These are phyloP conservation scores for Colletotrichum acutatum DNA, from an alignment of 2,329 filamentous ascomycete species.

Conservation along the genomic window DNA sequence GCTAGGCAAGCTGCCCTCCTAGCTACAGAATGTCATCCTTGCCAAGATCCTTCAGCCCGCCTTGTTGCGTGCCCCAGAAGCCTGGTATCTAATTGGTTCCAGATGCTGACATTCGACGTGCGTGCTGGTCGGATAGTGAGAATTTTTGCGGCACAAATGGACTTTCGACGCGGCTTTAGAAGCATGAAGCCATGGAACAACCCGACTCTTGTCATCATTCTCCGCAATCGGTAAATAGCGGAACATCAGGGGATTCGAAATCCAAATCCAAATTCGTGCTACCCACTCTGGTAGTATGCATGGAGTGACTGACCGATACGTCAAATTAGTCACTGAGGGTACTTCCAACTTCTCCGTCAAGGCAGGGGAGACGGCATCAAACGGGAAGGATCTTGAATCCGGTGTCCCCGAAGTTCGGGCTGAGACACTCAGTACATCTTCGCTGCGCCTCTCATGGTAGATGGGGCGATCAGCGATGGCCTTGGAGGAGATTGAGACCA, in stretches of 20 bases:
- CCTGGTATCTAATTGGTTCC: neutral
- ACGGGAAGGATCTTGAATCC: neutral
- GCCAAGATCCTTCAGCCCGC: neutral
- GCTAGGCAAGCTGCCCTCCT: neutral
- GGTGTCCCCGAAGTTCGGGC: neutral
- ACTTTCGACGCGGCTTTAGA: neutral
- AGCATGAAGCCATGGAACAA: neutral
- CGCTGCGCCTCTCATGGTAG: too few relatives aligned
- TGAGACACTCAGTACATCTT: neutral
- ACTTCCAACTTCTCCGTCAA: neutral
- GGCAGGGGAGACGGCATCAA: neutral
- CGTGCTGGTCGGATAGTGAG: too few relatives aligned
- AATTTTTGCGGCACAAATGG: neutral
- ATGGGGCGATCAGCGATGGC: neutral
- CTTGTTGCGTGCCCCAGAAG: neutral
- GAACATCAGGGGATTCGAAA: neutral
- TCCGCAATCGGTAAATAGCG: neutral
- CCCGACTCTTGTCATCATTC: neutral
- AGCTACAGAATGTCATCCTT: neutral
- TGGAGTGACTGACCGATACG: neutral
- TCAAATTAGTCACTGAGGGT: neutral
- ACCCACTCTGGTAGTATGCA: neutral
- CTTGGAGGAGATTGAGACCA: neutral
- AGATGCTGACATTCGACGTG: neutral
- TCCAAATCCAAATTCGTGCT: neutral